Base-by-base conservation (phyloP, 129 eudicot genomes). In the Flaveria sonorensis region DNA sequence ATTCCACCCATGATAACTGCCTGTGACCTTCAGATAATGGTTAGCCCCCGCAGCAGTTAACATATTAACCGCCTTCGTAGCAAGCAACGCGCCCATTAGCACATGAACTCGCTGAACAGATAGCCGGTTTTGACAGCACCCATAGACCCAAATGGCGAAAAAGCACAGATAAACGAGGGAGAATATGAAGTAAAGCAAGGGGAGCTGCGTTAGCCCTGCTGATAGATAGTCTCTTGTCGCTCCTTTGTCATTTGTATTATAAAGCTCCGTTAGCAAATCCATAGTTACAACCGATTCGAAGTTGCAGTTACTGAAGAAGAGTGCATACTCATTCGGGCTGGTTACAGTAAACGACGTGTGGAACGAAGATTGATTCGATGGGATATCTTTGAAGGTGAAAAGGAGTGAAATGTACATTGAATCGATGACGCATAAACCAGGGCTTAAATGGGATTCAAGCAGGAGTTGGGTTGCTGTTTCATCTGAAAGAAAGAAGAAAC, bases 1-100 rank as follows among this genome's bases (percentile, higher is more conserved):
- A 42, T 85, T 82, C 82, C 74, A 88, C 6, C 87, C 89, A 32
- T 81, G 88, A 12, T 87, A 76, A 1, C 72, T 69, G 1, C 89
- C 89, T 7, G 85, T 85, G 13, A 71, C 71, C 19, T 84, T 77
- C 6, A 88, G 75, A 14, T 30, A 52, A 46, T 77, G 85, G 77
- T 78, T 77, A 30, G 71, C 78, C 24, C 78, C 77, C 0, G 88
- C 92, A 0, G 76, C 81, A 51, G 59, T 81, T 3, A 88, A 16
- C 48, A 85, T 23, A 19, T 79, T 86, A 9, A 88, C 28, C 68
- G 79, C 45, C 68, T 80, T 78, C 79, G 78, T 71, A 26, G 81
- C 24, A n/a, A 88, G 85, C 16, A 85, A 81, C 62, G 40, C 40
- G 28, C 74, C 79, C 92, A 88, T 85, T 13, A 85, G 2, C 0